Percentiles rank a stretch among this genome's conserved stretches.
Conservation (phyloP, 1,284 basidiomycete species). For the Ganoderma sinense region DNA sequence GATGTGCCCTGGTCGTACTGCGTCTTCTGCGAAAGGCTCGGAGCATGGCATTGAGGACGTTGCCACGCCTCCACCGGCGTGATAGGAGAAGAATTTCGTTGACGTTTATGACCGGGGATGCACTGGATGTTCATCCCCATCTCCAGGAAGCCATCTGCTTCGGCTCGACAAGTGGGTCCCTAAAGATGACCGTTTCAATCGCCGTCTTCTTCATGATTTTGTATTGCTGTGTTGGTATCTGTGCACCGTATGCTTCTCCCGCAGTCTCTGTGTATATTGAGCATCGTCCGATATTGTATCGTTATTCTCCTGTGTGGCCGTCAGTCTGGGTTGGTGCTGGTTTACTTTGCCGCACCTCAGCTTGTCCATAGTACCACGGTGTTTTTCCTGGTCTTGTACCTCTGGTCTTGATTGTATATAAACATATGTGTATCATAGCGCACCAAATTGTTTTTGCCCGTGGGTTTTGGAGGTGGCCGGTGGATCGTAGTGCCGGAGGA, state of each 20-base stretch:
- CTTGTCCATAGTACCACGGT: background rate
- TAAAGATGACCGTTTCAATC: background rate
- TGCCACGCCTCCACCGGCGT: conserved; percentile 1
- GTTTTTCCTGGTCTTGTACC: background rate
- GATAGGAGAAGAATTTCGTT: background rate
- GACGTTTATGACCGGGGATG: background rate
- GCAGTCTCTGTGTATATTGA: conserved; percentile 5
- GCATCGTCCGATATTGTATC: conserved; percentile 12
- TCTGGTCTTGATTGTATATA: background rate
- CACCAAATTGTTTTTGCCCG: background rate
- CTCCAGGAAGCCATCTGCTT: background rate
- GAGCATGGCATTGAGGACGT: conserved; percentile 17
- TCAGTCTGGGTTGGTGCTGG: background rate
- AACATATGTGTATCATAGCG: conserved; percentile 18
- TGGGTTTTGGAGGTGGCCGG: background rate
- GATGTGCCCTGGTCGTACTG: conserved; percentile 3
- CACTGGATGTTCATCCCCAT: background rate
- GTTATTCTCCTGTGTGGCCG: conserved; percentile 1
- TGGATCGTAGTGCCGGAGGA: conserved; percentile 16
- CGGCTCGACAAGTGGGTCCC: background rate
- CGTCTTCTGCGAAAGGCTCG: conserved; percentile 14
- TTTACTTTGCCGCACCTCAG: background rate
- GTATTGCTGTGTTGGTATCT: conserved; percentile 1
- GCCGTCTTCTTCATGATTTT: background rate
- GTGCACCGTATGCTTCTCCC: conserved; percentile 3